Base-by-base conservation (phyloP, 192 early-diverging fungal genomes). In the Podila epicladia region DNA sequence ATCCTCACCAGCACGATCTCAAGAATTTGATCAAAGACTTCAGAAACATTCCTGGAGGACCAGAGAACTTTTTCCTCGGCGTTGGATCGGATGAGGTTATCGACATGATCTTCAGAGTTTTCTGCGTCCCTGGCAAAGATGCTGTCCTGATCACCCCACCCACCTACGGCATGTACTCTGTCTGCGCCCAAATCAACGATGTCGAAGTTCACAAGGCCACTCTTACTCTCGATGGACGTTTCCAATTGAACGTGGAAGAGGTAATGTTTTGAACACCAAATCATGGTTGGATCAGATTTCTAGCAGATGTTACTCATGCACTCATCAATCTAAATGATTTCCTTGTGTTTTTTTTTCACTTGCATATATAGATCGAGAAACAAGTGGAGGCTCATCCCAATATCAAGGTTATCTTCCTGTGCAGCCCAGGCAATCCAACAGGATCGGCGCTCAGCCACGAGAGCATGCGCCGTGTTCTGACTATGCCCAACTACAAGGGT, bases 381-480 rank as follows among this genome's bases (percentile, higher is more conserved):
- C 85, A 85, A 2, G 72, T 97, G 15, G 72, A 84, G 9, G 80
- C 86, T n/a, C 90, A 98, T 71, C 89, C 93, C 11, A 63, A 88
- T 7, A 92, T 98, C 83, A 99, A 99, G 83, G 64, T 98, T 7
- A 86, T 98, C 58, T 97, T 97, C 83, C 88, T 99, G 67, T 99
- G 98, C 83, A 97, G 96, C 28, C 98, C 98, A 29, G 98, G 98
- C 68, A 99, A 99, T 84, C 98, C 98, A 17, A 99, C 98, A 1
- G 96, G 96, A 37, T 97, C 97, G 20, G 79, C 86, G 17, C 84
- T 99, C 59, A 70, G 71, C 32, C 87, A 93, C 64, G 86, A 85
- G 13, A 93, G 93, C 57, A 92, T 97, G 45, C 65, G 79, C 33
- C 71, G 82, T 20, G 77, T 97, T 8, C 82, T 97, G 9, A 89